These are phyloP conservation scores for Diversispora eburnea DNA, from an alignment of 192 early-diverging fungal genomes.

Conservation along the genomic window DNA sequence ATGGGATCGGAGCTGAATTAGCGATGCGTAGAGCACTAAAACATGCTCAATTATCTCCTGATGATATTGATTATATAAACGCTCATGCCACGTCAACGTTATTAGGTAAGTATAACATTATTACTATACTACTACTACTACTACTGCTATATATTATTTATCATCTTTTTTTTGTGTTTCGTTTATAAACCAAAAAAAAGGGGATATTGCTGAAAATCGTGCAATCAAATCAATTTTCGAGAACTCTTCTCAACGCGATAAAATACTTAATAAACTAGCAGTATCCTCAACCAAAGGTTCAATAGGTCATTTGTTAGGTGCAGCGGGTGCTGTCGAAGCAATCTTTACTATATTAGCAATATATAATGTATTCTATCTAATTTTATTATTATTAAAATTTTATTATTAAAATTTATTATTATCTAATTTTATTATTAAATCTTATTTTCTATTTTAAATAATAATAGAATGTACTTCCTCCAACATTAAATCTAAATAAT, in stretches of 20 bases:
- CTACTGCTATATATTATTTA: too few relatives aligned
- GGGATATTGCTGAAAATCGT: constrained; percentile 81
- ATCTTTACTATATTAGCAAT: constrained; percentile 83
- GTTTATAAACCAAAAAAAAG: constrained; percentile 25
- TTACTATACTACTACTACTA: too few relatives aligned
- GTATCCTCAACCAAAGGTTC: constrained; percentile 92
- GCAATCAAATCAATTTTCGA: constrained; percentile 78
- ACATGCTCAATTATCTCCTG: constrained; percentile 51
- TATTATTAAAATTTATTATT: too few relatives aligned
- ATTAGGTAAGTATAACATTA: constrained; percentile 42
- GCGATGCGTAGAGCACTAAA: constrained; percentile 83
- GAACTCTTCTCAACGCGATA: constrained; percentile 22
- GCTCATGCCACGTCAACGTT: constrained; percentile 91
- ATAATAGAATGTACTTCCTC: constrained; percentile 66
- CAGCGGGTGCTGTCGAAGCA: constrained; percentile 91
- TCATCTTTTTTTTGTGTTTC: background rate
- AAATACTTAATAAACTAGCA: constrained; percentile 42
- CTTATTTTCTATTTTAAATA: background rate
- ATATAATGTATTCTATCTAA: constrained; percentile 45
- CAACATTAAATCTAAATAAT: constrained; percentile 77
- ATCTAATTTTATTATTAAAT: background rate
- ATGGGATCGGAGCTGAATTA: constrained; percentile 79
- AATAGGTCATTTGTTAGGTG: constrained; percentile 91
- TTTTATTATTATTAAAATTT: background rate
- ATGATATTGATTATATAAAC: constrained; percentile 84